Evolutionary conservation across 2,329 filamentous ascomycete genomes (phyloP).

Genomic region (Karstenula rhodostoma): DNA sequence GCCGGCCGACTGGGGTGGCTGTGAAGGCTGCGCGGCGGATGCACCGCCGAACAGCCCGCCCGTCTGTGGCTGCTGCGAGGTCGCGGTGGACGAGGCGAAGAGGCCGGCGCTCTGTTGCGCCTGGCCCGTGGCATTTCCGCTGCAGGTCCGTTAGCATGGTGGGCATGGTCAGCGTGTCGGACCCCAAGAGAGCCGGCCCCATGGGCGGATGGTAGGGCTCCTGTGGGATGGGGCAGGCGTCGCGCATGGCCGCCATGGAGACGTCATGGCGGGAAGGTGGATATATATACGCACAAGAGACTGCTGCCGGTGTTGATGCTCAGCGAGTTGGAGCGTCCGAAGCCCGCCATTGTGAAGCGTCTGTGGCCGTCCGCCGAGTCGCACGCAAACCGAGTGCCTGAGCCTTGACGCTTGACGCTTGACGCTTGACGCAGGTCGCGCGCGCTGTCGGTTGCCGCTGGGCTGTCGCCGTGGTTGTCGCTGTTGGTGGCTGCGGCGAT

Average conservation of each 20-base stretch:
- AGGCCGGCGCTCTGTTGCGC: slow-evolving; percentile 38
- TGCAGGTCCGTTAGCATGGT: slow-evolving; percentile 34
- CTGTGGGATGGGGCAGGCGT: slow-evolving; percentile 17
- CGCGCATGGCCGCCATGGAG: neutral
- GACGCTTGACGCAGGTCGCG: no score
- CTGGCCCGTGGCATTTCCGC: slow-evolving; percentile 38
- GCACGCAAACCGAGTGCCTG: neutral
- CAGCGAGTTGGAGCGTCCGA: slow-evolving; percentile 59
- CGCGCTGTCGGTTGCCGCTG: slow-evolving; percentile 18
- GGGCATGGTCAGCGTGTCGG: slow-evolving; percentile 7
- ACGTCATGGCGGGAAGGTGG: slow-evolving; percentile 11
- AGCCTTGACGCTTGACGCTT: no score
- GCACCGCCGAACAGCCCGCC: slow-evolving; percentile 33
- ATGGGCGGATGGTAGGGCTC: slow-evolving; percentile 19
- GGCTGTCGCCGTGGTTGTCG: slow-evolving; percentile 8
- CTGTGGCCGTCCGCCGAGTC: neutral
- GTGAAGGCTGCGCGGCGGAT: slow-evolving; percentile 24
- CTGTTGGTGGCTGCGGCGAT: slow-evolving; percentile 13
- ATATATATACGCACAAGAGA: slow-evolving; percentile 55
- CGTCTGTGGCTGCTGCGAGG: slow-evolving; percentile 37
- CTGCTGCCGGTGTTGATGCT: slow-evolving; percentile 63
- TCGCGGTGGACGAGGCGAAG: slow-evolving; percentile 35
- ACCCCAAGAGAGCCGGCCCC: slow-evolving; percentile 12
- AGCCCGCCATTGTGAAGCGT: slow-evolving; percentile 48
- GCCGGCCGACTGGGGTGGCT: slow-evolving; percentile 39